These are phyloP conservation scores for Drechslerella dactyloides DNA, from an alignment of 2,329 filamentous ascomycete genomes.

Conservation along the genomic window DNA sequence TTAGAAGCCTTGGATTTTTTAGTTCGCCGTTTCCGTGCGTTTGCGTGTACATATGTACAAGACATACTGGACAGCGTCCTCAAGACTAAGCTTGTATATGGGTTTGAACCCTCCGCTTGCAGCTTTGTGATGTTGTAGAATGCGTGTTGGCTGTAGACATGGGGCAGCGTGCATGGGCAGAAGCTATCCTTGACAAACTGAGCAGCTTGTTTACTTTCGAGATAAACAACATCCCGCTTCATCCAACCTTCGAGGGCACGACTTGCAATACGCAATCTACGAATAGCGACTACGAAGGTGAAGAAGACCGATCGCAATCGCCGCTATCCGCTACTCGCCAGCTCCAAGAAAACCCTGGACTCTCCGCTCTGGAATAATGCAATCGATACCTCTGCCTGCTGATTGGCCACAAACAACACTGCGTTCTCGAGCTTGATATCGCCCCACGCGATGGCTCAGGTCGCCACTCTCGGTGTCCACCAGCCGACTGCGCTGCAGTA, in stretches of 20 bases:
- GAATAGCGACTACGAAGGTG: background rate
- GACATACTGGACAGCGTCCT: too few relatives aligned
- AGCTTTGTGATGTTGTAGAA: conserved; percentile 26
- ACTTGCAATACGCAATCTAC: background rate
- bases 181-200: conserved; percentile 17
- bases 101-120: too few relatives aligned
- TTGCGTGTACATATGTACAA: too few relatives aligned
- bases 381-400: conserved; percentile 19
- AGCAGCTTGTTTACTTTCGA: conserved; percentile 16
- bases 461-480: conserved; percentile 90
- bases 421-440: conserved; percentile 36
- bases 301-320: background rate
- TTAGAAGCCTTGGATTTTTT: too few relatives aligned
- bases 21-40: too few relatives aligned
- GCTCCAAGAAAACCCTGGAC: background rate
- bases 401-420: conserved; percentile 15
- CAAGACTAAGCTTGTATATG: too few relatives aligned
- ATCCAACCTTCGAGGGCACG: background rate
- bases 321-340: background rate
- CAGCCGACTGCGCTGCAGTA: conserved; percentile 82
- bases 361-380: conserved; percentile 23
- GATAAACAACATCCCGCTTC: conserved; percentile 27
- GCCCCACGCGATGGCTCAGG: conserved; percentile 74
- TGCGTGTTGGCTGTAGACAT: conserved; percentile 4
- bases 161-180: background rate